Evolutionary conservation across 2,329 filamentous ascomycete species (phyloP), one percentile per base, ranked within the genome.

Genomic region (Arthrobotrys conoides): DNA sequence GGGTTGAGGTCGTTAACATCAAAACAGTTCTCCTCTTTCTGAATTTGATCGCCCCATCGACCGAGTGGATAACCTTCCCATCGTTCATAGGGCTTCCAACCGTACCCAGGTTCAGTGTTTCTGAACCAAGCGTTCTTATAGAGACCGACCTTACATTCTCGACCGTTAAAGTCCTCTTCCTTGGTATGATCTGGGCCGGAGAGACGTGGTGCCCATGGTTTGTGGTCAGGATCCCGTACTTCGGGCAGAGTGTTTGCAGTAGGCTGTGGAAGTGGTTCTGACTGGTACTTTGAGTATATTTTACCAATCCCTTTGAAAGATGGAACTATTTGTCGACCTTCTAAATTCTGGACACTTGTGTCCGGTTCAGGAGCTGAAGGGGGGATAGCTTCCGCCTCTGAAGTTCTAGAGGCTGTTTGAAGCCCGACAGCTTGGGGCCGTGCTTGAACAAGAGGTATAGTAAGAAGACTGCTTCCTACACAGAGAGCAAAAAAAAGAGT

Each of bases 11-110:
- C 51, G 9, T 6, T 24, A 30, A 55, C 27, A 0, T 55, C 27
- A 27, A 27, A 55, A 30, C 51, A 55, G 1, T n/a, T 24, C 51
- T 55, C 24, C 14, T 33, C 20, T 16, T 30, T n/a, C 33, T 30
- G 24, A 18, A 33, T 6, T 16, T 16, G 14, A 9, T 18, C 14
- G 16, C 24, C 24, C 24, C 4, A 33, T 2, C 24, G 12, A 5
- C 51, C 51, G 8, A 55, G 51, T 9, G 51, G 51, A 18, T 18
- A 55, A 14, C 51, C 51, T 18, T 55, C 51, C 51, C 51, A 55
- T 33, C 51, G 22, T 24, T n/a, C 16, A 24, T 55, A 55, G 0
- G 12, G 24, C n/a, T 1, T 33, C 9, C 5, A 2, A 0, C 9
- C 6, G 0, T 33, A n/a, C 16, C 22, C 51, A 9, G 51, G 27